Evolutionary conservation across 257 asterid genomes (phyloP).

Genomic region (Solanum bulbocastanum): DNA sequence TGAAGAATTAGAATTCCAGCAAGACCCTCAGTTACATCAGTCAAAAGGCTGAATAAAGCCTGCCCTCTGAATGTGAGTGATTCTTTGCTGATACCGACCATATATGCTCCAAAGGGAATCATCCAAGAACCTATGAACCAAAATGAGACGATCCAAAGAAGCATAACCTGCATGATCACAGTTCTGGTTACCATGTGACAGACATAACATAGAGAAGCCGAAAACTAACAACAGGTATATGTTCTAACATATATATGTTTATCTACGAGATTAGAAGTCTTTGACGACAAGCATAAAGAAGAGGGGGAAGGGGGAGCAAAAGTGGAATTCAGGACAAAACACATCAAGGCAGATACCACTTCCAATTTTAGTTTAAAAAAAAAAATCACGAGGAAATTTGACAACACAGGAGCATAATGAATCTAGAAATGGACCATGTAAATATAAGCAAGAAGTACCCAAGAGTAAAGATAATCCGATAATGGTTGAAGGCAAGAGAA

Average conservation of each 20-base stretch:
- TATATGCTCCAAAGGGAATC: constrained; percentile 87
- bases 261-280: neutral
- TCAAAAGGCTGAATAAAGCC: constrained; percentile 90
- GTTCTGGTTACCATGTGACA: neutral
- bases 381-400: no score
- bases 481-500: neutral
- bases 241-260: neutral
- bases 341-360: neutral
- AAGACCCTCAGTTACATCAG: constrained; percentile 85
- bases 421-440: no score
- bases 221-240: neutral
- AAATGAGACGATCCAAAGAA: constrained; percentile 87
- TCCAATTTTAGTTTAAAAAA: neutral
- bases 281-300: neutral
- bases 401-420: no score
- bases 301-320: neutral
- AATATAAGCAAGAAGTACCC: no score
- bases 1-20: constrained; percentile 82
- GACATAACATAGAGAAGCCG: neutral
- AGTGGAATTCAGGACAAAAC: neutral
- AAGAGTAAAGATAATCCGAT: neutral
- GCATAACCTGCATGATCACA: constrained; percentile 52
- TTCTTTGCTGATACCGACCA: constrained; percentile 75
- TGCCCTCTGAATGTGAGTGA: constrained; percentile 80
- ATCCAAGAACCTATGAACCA: constrained; percentile 98